A percentile compares a stretch with the other conserved stretches of the same genome.
Conservation (phyloP, 306 rosid genomes). For the Lupinus albus region DNA sequence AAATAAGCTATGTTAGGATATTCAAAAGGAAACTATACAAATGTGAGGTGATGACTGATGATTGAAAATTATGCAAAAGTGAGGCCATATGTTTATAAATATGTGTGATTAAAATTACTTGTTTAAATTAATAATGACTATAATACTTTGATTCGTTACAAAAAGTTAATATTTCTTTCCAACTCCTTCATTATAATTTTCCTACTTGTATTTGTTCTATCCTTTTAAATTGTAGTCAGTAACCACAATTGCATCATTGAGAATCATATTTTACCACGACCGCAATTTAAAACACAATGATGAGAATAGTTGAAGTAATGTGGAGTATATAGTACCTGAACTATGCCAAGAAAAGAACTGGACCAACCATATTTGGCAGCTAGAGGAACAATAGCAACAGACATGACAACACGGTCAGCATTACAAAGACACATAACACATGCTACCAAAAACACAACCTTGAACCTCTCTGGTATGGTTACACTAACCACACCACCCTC, state of each 20-base stretch:
- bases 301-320: not conserved
- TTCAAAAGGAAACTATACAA: too few relatives aligned
- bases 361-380: slow-evolving; percentile 85
- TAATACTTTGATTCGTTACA: not conserved
- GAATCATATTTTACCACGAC: too few relatives aligned
- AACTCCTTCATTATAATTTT: slow-evolving; percentile 10
- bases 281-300: too few relatives aligned
- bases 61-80: too few relatives aligned
- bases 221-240: too few relatives aligned
- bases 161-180: not conserved
- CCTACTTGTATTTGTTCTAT: not conserved
- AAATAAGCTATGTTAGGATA: not conserved
- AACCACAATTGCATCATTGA: too few relatives aligned
- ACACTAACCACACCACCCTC: slow-evolving; percentile 12
- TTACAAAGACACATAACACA: slow-evolving; percentile 88
- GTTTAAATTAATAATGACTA: not conserved
- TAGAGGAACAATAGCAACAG: slow-evolving; percentile 85
- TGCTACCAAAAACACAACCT: slow-evolving; percentile 74
- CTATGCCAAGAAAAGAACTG: slow-evolving; percentile 81
- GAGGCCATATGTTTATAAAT: too few relatives aligned
- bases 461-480: slow-evolving; percentile 72
- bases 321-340: slow-evolving; percentile 58
- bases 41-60: not conserved
- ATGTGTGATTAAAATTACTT: not conserved
- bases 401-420: slow-evolving; percentile 96